phyloP scores from a whole-genome alignment of 306 rosid species.

The Dicorynia guianensis region DNA sequence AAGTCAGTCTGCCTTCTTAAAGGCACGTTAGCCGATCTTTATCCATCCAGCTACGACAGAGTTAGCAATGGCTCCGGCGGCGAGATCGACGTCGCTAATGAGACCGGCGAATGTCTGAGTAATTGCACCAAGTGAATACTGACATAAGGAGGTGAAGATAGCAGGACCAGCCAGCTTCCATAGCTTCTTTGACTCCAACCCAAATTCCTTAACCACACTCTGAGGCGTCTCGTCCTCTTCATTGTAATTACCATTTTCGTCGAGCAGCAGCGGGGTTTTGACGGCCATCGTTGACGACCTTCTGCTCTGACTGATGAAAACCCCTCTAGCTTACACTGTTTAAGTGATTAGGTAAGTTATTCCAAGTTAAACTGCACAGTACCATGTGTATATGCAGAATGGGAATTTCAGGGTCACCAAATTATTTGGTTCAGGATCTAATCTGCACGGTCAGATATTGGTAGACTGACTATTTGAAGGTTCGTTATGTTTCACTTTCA shows the following conservation, averaged over 20 bases:
- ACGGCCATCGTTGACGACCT: slow-evolving; percentile 26
- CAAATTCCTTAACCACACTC: slow-evolving; percentile 27
- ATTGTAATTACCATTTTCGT: slow-evolving; percentile 11
- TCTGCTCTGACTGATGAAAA: no score
- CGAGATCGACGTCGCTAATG: slow-evolving; percentile 64
- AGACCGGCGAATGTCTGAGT: slow-evolving; percentile 65
- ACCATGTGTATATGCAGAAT: no score
- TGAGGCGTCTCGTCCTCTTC: slow-evolving; percentile 38
- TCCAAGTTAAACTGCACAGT: no score
- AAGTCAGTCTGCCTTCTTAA: no score
- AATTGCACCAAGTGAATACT: slow-evolving; percentile 74
- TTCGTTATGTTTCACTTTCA: no score
- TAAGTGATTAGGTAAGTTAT: no score
- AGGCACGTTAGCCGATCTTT: no score
- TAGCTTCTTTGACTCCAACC: slow-evolving; percentile 48
- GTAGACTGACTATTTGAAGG: no score
- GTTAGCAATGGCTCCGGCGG: slow-evolving; percentile 74
- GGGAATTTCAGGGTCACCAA: no score
- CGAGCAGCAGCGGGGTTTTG: slow-evolving; percentile 46
- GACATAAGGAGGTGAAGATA: slow-evolving; percentile 57
- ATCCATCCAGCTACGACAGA: slow-evolving; percentile 72
- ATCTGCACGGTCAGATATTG: no score
- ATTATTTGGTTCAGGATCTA: no score
- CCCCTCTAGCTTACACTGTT: no score
- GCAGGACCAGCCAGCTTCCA: slow-evolving; percentile 72